Evolutionary conservation across 768 basidiomycete genomes (phyloP), one percentile per base, ranked within the genome.

Genomic region (Naganishia friedmannii): DNA sequence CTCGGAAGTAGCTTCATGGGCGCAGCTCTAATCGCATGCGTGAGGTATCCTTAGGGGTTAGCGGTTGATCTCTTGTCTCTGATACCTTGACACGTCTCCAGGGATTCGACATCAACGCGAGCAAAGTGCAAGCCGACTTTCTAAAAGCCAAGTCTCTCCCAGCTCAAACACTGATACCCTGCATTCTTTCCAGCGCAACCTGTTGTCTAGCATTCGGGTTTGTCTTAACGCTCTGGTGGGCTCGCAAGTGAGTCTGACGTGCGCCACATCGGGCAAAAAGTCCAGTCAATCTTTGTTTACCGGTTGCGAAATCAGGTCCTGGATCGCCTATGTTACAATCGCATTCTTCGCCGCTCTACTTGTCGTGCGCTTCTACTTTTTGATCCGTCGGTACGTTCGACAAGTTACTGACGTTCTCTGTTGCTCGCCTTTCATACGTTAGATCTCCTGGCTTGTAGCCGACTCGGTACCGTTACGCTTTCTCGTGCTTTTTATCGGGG

Each of bases 41-140:
- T 63, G 39, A 46, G 60, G n/a, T n/a, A n/a, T n/a, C n/a, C n/a
- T n/a, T n/a, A n/a, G n/a, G n/a, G n/a, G n/a, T n/a, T n/a, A n/a
- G n/a, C n/a, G 5, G 29, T n/a, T 13, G 2, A 5, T 7, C 8
- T 8, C 29, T 26, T 26, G 42, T 46, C 26, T 29, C 28, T 63
- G 3, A 29, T 48, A 54, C 45, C 34, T 26, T 7, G 32, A 48
- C 75, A 75, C 75, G 15, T 26, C 5, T 17, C 3, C n/a, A 63
- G 60, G 60, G 79, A 9, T 80, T 82, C 74, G 78, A 82, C 58
- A 82, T 78, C 42, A 75, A 79, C 67, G 81, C 81, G 6, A 79
- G 77, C 28, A 79, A 80, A 72, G 75, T 81, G 71, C 69, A 53
- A 65, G 67, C 53, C 53, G 2, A 9, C n/a, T 23, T 28, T 37